Evolutionary conservation across 2,329 filamentous ascomycete species (phyloP).

Genomic region (Claviceps spartinae): DNA sequence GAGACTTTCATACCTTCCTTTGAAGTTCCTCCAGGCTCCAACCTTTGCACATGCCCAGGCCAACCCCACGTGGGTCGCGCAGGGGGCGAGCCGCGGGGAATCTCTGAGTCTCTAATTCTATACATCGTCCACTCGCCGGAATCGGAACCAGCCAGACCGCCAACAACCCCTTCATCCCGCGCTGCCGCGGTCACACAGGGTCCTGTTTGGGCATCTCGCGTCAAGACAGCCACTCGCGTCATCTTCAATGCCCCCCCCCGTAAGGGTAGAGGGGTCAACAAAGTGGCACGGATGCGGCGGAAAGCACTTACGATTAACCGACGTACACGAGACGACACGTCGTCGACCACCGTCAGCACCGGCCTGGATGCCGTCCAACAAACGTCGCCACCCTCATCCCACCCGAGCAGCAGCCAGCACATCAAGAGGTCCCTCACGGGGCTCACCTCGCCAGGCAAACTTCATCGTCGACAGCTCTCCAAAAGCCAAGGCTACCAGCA

Average conservation of each 20-base stretch:
- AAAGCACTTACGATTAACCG: background rate
- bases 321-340: conserved; percentile 4
- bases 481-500: conserved; percentile 18
- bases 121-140: too few relatives aligned
- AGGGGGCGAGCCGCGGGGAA: too few relatives aligned
- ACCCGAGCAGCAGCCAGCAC: conserved; percentile 31
- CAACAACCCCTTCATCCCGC: too few relatives aligned
- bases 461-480: conserved; percentile 22
- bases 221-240: conserved; percentile 3
- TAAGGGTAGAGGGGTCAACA: background rate
- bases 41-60: too few relatives aligned
- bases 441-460: conserved; percentile 32
- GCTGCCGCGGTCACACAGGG: too few relatives aligned
- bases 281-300: background rate
- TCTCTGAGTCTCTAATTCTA: too few relatives aligned
- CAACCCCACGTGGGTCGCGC: too few relatives aligned
- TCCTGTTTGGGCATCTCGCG: background rate
- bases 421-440: conserved; percentile 43
- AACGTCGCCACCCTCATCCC: conserved; percentile 5
- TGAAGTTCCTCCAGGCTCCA: too few relatives aligned
- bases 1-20: too few relatives aligned
- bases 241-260: background rate
- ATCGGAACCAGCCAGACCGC: too few relatives aligned
- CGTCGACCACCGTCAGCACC: conserved; percentile 5
- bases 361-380: conserved; percentile 2